A percentile compares a stretch with the other conserved stretches of the same genome.
Evolutionary conservation across 2,329 filamentous ascomycete genomes (phyloP).

Genomic region (Didymella pomorum): DNA sequence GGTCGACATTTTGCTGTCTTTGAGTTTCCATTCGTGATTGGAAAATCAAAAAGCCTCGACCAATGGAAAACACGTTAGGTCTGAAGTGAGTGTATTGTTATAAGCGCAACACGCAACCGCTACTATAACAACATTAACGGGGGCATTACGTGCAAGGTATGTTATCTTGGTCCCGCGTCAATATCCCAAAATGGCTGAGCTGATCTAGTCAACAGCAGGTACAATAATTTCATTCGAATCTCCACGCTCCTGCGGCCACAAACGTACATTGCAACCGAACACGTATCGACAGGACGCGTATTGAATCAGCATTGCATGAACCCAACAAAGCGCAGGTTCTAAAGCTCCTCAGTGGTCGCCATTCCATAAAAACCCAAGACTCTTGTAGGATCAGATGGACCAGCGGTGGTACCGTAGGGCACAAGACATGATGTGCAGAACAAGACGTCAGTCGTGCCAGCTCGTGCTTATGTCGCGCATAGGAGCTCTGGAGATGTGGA

Average conservation of each 20-base stretch:
- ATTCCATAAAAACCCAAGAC: background rate
- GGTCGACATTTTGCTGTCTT: background rate
- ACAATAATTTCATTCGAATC: background rate
- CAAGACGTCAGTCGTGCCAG: background rate
- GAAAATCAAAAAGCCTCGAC: background rate
- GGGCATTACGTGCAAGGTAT: background rate
- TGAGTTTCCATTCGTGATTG: background rate
- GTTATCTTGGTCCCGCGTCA: background rate
- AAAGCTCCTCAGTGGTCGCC: background rate
- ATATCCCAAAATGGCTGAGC: background rate
- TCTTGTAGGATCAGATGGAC: background rate
- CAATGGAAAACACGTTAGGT: background rate
- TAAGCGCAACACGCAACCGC: background rate
- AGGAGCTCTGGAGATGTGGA: background rate
- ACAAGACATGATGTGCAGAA: background rate
- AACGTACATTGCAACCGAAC: background rate
- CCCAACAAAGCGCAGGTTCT: background rate
- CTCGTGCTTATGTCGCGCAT: background rate
- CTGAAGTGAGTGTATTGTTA: background rate
- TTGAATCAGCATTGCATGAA: background rate
- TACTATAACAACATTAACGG: background rate
- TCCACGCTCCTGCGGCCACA: background rate
- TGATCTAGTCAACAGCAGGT: conserved; percentile 1
- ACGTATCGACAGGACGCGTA: background rate
- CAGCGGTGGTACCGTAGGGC: background rate